Evolutionary conservation across 73 alveolate genomes (phyloP).

Genomic region (Tetrahymena elliotti): DNA sequence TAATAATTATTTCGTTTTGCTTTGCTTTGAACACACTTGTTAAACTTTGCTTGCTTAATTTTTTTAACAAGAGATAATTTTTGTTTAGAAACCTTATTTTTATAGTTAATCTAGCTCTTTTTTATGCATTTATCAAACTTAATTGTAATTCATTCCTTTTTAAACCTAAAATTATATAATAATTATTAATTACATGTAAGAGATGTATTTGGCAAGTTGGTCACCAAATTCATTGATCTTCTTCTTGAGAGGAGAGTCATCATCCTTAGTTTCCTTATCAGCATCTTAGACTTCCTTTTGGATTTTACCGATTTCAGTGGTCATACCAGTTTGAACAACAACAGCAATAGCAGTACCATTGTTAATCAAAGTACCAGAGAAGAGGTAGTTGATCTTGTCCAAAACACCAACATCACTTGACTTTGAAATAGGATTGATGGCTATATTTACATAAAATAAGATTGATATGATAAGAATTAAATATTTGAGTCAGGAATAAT

Average conservation of each 20-base stretch:
- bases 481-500: not conserved
- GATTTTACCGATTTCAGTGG: conserved; percentile 92
- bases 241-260: conserved; percentile 89
- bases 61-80: not conserved
- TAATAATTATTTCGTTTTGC: too few relatives aligned
- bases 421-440: conserved; percentile 3
- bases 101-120: not conserved
- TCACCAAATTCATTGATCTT: conserved; percentile 91
- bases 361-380: conserved; percentile 76
- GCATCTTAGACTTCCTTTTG: conserved; percentile 88
- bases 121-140: not conserved
- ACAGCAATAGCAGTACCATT: conserved; percentile 83
- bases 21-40: not conserved
- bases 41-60: not conserved
- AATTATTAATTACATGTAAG: conserved; percentile 6
- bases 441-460: not conserved
- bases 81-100: not conserved
- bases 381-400: conserved; percentile 46
- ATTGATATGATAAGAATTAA: not conserved
- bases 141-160: not conserved
- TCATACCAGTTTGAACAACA: conserved; percentile 88
- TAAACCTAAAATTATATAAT: not conserved
- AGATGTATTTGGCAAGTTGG: conserved; percentile 72
- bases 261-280: conserved; percentile 67
- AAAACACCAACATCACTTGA: conserved; percentile 1